These are phyloP conservation scores for Wickerhamiella siamensis DNA, from an alignment of 805 yeast genomes.

Conservation along the genomic window DNA sequence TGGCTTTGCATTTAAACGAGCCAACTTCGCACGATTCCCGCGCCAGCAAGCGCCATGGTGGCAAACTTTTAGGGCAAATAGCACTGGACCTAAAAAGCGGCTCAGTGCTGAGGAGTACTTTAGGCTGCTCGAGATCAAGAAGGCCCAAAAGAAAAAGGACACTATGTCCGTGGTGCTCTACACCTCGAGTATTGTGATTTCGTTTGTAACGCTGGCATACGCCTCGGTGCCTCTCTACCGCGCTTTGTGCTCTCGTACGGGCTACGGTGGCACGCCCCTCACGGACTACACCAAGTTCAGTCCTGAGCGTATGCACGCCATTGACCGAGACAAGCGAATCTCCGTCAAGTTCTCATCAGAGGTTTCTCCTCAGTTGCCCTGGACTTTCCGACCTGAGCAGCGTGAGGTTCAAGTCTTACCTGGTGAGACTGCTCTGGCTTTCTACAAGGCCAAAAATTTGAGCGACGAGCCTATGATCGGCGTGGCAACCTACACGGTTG, in stretches of 20 bases:
- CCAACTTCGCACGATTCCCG: neutral
- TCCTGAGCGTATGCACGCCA: slow-evolving; percentile 75
- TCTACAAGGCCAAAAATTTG: slow-evolving; percentile 78
- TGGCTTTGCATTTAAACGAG: slow-evolving; percentile 2
- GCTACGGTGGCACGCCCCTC: slow-evolving; percentile 91
- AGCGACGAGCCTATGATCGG: slow-evolving; percentile 87
- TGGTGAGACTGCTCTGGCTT: slow-evolving; percentile 95
- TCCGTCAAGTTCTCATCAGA: slow-evolving; percentile 83
- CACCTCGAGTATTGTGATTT: slow-evolving; percentile 13
- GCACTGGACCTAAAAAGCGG: neutral
- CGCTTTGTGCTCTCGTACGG: slow-evolving; percentile 84
- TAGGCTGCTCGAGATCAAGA: slow-evolving; percentile 3
- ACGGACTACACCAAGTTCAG: slow-evolving; percentile 72
- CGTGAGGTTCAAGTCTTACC: slow-evolving; percentile 85
- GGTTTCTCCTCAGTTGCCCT: slow-evolving; percentile 78
- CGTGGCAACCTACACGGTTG: slow-evolving; percentile 94
- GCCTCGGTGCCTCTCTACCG: slow-evolving; percentile 88
- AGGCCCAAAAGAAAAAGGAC: slow-evolving; percentile 7
- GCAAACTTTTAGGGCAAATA: neutral
- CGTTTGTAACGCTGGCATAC: slow-evolving; percentile 46
- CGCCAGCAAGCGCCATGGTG: neutral
- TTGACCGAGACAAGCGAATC: slow-evolving; percentile 69
- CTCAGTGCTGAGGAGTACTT: slow-evolving; percentile 1
- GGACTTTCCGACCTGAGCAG: slow-evolving; percentile 92
- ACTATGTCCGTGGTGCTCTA: slow-evolving; percentile 16